Conservation (phyloP, 139 green algal species). For the Haematococcus lacustris region DNA sequence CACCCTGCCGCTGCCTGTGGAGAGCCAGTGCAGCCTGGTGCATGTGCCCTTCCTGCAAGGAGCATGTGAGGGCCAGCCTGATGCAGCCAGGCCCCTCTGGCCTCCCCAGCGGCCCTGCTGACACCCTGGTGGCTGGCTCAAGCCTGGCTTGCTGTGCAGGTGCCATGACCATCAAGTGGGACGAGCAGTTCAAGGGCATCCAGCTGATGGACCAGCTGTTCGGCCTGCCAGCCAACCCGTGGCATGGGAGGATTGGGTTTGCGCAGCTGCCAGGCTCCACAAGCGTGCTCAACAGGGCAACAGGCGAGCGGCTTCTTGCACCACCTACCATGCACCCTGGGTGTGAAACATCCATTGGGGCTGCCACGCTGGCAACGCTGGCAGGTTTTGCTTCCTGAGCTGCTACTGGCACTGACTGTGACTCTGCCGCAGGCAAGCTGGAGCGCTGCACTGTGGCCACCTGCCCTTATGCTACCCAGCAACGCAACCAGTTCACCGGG, state of each 20-base stretch:
- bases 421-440: too few relatives aligned
- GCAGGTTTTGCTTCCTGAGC: too few relatives aligned
- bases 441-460: too few relatives aligned
- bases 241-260: background rate
- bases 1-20: background rate
- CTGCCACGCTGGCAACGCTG: too few relatives aligned
- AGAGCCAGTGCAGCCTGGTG: conserved; percentile 8
- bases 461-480: too few relatives aligned
- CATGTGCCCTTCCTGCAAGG: conserved; percentile 13
- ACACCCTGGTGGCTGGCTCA: too few relatives aligned
- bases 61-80: conserved; percentile 16
- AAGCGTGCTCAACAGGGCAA: background rate
- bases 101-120: background rate
- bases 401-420: too few relatives aligned
- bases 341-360: too few relatives aligned
- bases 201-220: background rate
- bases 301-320: too few relatives aligned
- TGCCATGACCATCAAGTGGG: conserved; percentile 20
- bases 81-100: background rate
- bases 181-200: conserved; percentile 21
- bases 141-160: too few relatives aligned
- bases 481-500: too few relatives aligned
- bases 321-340: too few relatives aligned
- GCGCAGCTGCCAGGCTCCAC: background rate
- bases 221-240: background rate